A percentile compares a stretch with the other conserved stretches of the same genome.
Evolutionary conservation across 345 rosid species (phyloP).

Genomic region (Acer campestre): DNA sequence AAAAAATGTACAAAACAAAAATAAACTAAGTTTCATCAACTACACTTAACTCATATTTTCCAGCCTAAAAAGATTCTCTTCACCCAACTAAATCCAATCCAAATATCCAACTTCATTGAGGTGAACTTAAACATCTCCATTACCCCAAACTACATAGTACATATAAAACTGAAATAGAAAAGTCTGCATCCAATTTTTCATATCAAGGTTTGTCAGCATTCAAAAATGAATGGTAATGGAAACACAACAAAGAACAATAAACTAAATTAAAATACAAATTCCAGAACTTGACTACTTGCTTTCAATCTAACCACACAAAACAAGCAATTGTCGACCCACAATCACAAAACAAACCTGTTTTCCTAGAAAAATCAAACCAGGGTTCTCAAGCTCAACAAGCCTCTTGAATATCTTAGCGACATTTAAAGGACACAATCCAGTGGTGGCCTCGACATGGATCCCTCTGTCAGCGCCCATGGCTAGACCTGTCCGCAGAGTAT

Average conservation of each 20-base stretch:
- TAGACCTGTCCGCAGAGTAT: constrained; percentile 86
- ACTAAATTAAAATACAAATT: too few species aligned
- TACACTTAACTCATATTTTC: too few species aligned
- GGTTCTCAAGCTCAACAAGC: constrained; percentile 75
- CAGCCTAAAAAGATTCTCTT: too few species aligned
- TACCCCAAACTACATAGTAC: background rate
- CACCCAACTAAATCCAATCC: too few species aligned
- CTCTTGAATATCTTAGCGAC: constrained; percentile 83
- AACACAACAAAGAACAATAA: background rate
- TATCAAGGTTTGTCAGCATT: too few species aligned
- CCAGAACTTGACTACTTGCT: too few species aligned
- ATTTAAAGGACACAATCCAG: constrained; percentile 56
- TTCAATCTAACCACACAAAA: too few species aligned
- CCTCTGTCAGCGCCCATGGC: constrained; percentile 98
- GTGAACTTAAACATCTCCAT: too few species aligned
- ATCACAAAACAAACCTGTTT: constrained; percentile 56
- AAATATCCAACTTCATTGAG: too few species aligned
- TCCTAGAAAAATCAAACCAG: constrained; percentile 76
- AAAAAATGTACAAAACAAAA: background rate
- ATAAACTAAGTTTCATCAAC: background rate
- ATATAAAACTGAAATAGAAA: background rate
- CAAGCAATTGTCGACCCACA: background rate
- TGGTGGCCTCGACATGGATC: constrained; percentile 64
- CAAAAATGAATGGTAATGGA: background rate
- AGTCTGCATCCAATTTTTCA: background rate